Percentiles rank a stretch among this genome's conserved stretches.
These are phyloP conservation scores for Phytophthora hibernalis DNA, from an alignment of 352 stramenopile genomes.

Conservation along the genomic window DNA sequence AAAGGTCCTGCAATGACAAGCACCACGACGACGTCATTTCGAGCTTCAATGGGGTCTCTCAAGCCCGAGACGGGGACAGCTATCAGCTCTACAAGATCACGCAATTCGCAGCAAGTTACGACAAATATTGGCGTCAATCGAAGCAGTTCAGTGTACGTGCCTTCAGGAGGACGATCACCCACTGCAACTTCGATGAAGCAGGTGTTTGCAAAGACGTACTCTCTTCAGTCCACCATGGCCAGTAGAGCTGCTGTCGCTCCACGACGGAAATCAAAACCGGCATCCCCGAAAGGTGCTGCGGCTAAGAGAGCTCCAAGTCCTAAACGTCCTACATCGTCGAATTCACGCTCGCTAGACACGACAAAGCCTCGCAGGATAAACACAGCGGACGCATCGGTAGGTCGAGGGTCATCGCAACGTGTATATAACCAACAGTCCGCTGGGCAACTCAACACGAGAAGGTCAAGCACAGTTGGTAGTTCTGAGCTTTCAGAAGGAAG, in stretches of 20 bases:
- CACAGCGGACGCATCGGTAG: slow-evolving; percentile 1
- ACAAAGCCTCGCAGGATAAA: slow-evolving; percentile 13
- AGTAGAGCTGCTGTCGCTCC: slow-evolving; percentile 49
- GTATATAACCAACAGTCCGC: slow-evolving; percentile 2
- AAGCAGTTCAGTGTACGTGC: slow-evolving; percentile 37
- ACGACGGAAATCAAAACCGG: slow-evolving; percentile 8
- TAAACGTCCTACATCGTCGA: background rate
- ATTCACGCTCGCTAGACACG: background rate
- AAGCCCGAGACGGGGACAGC: background rate
- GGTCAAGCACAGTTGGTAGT: slow-evolving; percentile 1
- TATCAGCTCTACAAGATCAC: background rate
- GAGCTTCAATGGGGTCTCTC: background rate
- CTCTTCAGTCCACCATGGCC: slow-evolving; percentile 47
- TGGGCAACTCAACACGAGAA: slow-evolving; percentile 3
- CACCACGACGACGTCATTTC: background rate
- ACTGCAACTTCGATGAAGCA: slow-evolving; percentile 19
- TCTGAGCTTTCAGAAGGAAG: background rate
- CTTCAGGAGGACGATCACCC: slow-evolving; percentile 20
- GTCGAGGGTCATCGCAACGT: background rate
- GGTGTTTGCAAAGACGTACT: slow-evolving; percentile 40
- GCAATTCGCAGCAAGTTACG: background rate
- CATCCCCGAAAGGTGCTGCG: slow-evolving; percentile 10
- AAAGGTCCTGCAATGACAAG: slow-evolving; percentile 11
- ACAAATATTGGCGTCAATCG: slow-evolving; percentile 2
- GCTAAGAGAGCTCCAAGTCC: background rate